phyloP scores from a whole-genome alignment of 108 stramenopile genomes.

The Cyclotella sp. region DNA sequence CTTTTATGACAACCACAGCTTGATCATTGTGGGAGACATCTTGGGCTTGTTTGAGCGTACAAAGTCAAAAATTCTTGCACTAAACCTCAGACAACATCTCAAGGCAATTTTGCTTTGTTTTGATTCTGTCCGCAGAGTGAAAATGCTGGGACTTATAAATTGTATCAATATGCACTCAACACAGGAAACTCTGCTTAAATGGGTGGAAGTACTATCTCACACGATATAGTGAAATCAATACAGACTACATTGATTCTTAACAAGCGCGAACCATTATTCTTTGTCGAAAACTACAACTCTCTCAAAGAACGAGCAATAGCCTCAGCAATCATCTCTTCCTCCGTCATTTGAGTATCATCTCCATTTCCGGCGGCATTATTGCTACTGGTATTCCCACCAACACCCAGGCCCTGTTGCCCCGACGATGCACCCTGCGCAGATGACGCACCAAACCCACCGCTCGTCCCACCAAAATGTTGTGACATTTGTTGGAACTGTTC shows the following conservation, averaged over 20 bases:
- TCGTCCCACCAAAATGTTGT: conserved; percentile 19
- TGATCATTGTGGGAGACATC: too few species aligned
- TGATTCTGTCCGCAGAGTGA: too few species aligned
- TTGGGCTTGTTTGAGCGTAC: too few species aligned
- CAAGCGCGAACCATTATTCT: background rate
- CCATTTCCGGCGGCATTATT: background rate
- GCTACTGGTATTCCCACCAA: background rate
- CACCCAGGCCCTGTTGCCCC: conserved; percentile 7
- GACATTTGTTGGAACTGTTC: conserved; percentile 37
- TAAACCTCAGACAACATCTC: too few species aligned
- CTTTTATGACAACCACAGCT: too few species aligned
- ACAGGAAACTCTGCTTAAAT: too few species aligned
- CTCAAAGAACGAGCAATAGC: conserved; percentile 87
- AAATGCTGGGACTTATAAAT: too few species aligned
- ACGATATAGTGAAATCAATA: background rate
- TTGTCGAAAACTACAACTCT: conserved; percentile 44
- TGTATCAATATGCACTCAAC: too few species aligned
- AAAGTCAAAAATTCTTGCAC: too few species aligned
- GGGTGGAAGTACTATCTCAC: too few species aligned
- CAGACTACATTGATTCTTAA: background rate
- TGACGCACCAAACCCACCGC: conserved; percentile 30
- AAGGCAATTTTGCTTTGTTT: too few species aligned
- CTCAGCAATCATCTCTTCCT: conserved; percentile 93
- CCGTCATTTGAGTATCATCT: conserved; percentile 67
- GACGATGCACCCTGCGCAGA: background rate